Conservation (phyloP, 192 early-diverging fungal species). For the Phycomyces blakesleeanus region DNA sequence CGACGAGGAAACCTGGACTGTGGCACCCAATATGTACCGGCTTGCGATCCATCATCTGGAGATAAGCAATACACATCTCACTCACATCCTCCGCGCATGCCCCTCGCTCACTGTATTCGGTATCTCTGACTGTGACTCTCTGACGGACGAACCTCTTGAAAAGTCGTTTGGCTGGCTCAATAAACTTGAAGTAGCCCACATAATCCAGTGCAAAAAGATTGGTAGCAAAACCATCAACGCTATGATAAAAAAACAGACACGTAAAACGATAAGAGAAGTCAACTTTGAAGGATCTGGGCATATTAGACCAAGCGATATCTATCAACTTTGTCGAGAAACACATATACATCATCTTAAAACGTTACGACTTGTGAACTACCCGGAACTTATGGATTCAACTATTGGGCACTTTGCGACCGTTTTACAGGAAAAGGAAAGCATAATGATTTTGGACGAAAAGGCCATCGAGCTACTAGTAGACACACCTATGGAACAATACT, state of each 20-base stretch:
- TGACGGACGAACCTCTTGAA: background rate
- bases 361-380: background rate
- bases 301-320: background rate
- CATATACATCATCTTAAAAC: background rate
- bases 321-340: background rate
- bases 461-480: background rate
- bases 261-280: background rate
- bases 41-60: background rate
- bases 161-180: background rate
- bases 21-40: too few relatives aligned
- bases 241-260: background rate
- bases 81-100: background rate
- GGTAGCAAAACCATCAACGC: background rate
- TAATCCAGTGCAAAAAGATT: background rate
- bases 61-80: background rate
- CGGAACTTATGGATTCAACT: background rate
- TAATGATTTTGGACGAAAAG: background rate
- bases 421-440: background rate
- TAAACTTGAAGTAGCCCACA: background rate
- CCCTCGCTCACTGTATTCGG: background rate
- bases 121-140: background rate
- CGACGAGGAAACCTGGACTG: too few relatives aligned
- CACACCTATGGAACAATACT: background rate
- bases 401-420: background rate
- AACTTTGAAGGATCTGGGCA: conserved; percentile 1